Conservation (phyloP, 2,329 filamentous ascomycete genomes). For the Zalaria sp. region DNA sequence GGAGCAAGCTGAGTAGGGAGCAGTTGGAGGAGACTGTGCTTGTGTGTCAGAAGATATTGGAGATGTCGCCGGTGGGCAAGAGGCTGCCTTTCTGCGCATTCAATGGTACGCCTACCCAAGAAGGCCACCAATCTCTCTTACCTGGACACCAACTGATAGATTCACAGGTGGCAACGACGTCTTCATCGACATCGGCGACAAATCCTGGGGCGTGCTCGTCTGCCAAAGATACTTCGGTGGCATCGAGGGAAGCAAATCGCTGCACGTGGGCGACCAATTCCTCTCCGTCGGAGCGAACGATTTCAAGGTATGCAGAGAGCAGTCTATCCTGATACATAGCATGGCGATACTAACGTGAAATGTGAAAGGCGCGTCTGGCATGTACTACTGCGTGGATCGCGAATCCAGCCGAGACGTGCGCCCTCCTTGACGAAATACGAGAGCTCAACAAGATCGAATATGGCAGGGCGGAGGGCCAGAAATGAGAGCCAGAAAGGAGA, state of each 20-base stretch:
- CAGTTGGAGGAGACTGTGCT: slow-evolving; percentile 91
- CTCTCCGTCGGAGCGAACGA: slow-evolving; percentile 90
- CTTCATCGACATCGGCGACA: slow-evolving; percentile 97
- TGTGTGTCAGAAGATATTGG: slow-evolving; percentile 75
- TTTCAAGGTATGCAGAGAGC: slow-evolving; percentile 52
- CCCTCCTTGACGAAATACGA: slow-evolving; percentile 69
- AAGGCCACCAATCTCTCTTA: not conserved
- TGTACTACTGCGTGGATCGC: slow-evolving; percentile 97
- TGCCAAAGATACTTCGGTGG: slow-evolving; percentile 83
- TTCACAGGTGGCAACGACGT: slow-evolving; percentile 69
- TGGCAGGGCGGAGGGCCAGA: too few relatives aligned
- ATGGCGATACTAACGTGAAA: not conserved
- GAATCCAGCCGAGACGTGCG: slow-evolving; percentile 78
- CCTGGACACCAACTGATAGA: not conserved
- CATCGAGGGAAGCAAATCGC: slow-evolving; percentile 60
- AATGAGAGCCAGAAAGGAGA: too few relatives aligned
- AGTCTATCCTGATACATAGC: slow-evolving; percentile 3
- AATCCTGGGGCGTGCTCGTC: slow-evolving; percentile 85
- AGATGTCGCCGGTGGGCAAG: slow-evolving; percentile 57
- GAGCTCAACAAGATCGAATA: slow-evolving; percentile 10
- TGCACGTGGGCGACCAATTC: slow-evolving; percentile 95
- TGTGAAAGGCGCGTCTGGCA: slow-evolving; percentile 54
- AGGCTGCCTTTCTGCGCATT: slow-evolving; percentile 88
- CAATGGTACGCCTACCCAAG: slow-evolving; percentile 45
- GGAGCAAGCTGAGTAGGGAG: slow-evolving; percentile 53